Base-by-base conservation (phyloP, 2,329 filamentous ascomycete species). In the Exophiala oligosperma region DNA sequence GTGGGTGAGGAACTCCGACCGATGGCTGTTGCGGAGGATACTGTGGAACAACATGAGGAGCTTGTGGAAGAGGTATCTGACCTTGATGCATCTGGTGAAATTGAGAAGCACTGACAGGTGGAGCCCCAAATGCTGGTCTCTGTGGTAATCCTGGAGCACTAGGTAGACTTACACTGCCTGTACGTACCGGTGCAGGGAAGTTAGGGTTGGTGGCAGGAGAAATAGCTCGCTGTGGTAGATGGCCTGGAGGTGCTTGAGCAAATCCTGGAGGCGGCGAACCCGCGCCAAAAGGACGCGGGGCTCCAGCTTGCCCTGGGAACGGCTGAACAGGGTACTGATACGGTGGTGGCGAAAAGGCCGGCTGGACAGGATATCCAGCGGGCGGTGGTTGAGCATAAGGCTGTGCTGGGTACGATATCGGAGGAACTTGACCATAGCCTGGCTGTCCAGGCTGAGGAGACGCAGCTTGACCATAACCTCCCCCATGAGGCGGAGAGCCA, bases 1-100 rank as follows among this genome's bases (percentile, higher is more conserved):
- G 65, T 56, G 52, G 46, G 58, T 59, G 54, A 52, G 57, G 38
- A 54, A 12, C 40, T 26, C 54, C 32, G 40, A 14, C 51, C 21
- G 55, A 35, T 54, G 49, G 23, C 40, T 64, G 59, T 53, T 56
- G 55, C 50, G 60, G 51, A 46, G 49, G 54, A 62, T 61, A 56
- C 54, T 62, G 62, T 38, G 60, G 58, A 51, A 61, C 57, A 54
- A 56, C 29, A 56, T 56, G 52, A 62, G 64, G 64, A 55, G 63
- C 61, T 57, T 73, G 71, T 49, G 73, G 72, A 52, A 68, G 66
- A 48, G 74, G 69, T 48, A 79, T 72, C 60, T 74, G 67, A 66
- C 80, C 80, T 74, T 80, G 74, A 68, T 85, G 82, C 74, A 84
- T 76, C 67, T 82, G 80, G 63, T 83, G 80, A 75, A 84, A 76